phyloP scores from a whole-genome alignment of 2,329 filamentous ascomycete species.

The Diaporthe batatas region DNA sequence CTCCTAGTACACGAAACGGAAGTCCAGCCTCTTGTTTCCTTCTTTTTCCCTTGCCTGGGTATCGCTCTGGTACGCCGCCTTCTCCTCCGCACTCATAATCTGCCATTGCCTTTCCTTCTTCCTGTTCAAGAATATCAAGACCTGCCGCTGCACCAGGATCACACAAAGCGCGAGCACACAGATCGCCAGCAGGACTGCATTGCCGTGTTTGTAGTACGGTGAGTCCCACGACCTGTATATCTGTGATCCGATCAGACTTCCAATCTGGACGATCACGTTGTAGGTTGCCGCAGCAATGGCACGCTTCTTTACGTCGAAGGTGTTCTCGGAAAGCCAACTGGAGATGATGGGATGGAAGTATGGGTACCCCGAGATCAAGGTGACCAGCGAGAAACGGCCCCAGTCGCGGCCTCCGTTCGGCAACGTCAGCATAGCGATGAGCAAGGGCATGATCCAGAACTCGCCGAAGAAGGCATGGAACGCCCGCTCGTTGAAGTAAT shows the following conservation, averaged over 20 bases:
- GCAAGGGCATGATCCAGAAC: slow-evolving; percentile 64
- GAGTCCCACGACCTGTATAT: slow-evolving; percentile 66
- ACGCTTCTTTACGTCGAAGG: slow-evolving; percentile 63
- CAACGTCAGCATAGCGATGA: slow-evolving; percentile 64
- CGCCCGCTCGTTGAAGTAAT: slow-evolving; percentile 67
- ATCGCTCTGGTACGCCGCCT: slow-evolving; percentile 60
- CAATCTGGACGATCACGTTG: slow-evolving; percentile 62
- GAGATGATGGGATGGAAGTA: slow-evolving; percentile 70
- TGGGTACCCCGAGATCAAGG: slow-evolving; percentile 67
- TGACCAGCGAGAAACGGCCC: slow-evolving; percentile 64
- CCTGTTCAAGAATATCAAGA: slow-evolving; percentile 60
- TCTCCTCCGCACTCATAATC: slow-evolving; percentile 59
- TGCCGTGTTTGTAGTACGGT: slow-evolving; percentile 70
- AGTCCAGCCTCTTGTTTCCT: slow-evolving; percentile 64
- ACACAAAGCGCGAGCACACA: slow-evolving; percentile 61
- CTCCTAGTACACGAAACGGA: slow-evolving; percentile 60
- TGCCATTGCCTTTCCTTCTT: slow-evolving; percentile 63
- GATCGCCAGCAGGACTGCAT: slow-evolving; percentile 68
- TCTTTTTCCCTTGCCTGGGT: slow-evolving; percentile 58
- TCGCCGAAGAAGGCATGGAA: slow-evolving; percentile 66
- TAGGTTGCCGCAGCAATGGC: slow-evolving; percentile 62
- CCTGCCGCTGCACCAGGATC: slow-evolving; percentile 63
- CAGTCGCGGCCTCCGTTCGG: slow-evolving; percentile 63
- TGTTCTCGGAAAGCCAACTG: slow-evolving; percentile 64
- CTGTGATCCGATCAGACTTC: slow-evolving; percentile 58